Evolutionary conservation across 257 asterid genomes (phyloP).

Genomic region (Nicotiana undulata): DNA sequence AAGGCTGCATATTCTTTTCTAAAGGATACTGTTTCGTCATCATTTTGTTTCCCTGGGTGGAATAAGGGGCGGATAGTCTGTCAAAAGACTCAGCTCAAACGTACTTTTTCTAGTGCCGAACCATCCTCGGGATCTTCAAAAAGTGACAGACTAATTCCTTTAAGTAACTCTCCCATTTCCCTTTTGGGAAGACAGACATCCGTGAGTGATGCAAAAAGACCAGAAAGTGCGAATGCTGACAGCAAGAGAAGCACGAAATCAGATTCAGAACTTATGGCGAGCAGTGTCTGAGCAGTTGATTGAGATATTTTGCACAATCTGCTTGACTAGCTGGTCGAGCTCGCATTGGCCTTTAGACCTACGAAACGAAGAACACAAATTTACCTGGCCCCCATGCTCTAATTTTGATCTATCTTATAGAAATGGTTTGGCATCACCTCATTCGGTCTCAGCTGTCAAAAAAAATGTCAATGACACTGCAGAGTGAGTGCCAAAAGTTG

Average conservation of each 20-base stretch:
- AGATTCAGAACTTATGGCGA: slow-evolving; percentile 50
- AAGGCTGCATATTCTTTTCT: slow-evolving; percentile 75
- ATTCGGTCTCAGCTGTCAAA: not conserved
- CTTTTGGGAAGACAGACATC: slow-evolving; percentile 25
- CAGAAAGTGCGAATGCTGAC: slow-evolving; percentile 24
- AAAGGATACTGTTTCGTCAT: slow-evolving; percentile 57
- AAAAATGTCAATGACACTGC: not conserved
- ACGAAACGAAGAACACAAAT: not conserved
- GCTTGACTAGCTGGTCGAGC: slow-evolving; percentile 1
- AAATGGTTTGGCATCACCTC: not conserved
- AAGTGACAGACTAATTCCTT: slow-evolving; percentile 19
- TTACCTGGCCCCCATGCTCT: not conserved
- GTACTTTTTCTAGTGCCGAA: slow-evolving; percentile 31
- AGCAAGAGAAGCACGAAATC: slow-evolving; percentile 23
- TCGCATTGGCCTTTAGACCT: not conserved
- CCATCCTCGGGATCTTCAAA: slow-evolving; percentile 44
- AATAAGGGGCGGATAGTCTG: slow-evolving; percentile 85
- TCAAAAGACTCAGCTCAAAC: slow-evolving; percentile 76
- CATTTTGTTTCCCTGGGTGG: slow-evolving; percentile 85
- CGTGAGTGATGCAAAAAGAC: slow-evolving; percentile 23
- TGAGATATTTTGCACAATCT: slow-evolving; percentile 9
- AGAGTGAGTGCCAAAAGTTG: not conserved
- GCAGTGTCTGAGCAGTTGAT: slow-evolving; percentile 37
- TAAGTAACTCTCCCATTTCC: slow-evolving; percentile 57
- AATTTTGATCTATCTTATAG: not conserved